phyloP scores from a whole-genome alignment of 23 red algal species.

The Gracilaria caudata region DNA sequence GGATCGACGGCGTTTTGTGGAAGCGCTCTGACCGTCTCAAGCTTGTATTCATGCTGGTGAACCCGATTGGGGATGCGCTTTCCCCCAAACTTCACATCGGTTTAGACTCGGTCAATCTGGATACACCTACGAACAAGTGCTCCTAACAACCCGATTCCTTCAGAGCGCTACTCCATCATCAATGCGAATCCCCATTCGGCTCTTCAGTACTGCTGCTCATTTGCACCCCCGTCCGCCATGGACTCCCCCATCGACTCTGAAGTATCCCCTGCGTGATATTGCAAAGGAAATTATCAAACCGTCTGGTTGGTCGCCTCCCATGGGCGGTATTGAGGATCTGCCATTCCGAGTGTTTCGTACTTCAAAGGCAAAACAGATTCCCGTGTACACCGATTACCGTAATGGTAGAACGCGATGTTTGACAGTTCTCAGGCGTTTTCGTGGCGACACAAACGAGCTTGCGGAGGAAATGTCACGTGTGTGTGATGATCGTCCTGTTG shows the following conservation, averaged over 20 bases:
- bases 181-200: neutral
- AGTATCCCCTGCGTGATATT: constrained; percentile 55
- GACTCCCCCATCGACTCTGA: constrained; percentile 67
- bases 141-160: neutral
- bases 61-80: too few species aligned
- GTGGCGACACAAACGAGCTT: constrained; percentile 59
- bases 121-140: neutral
- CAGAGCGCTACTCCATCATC: neutral
- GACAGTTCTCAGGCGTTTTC: constrained; percentile 67
- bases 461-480: constrained; percentile 69
- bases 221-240: constrained; percentile 54
- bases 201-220: constrained; percentile 56
- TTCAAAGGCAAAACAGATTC: constrained; percentile 67
- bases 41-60: too few species aligned
- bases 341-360: constrained; percentile 85
- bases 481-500: constrained; percentile 63
- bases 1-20: too few species aligned
- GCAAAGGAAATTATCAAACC: constrained; percentile 31
- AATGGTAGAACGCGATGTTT: constrained; percentile 72
- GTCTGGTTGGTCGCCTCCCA: constrained; percentile 74
- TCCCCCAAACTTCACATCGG: too few species aligned
- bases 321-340: constrained; percentile 68
- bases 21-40: too few species aligned
- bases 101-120: neutral
- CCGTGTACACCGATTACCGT: constrained; percentile 76